Evolutionary conservation across 441 rosid species (phyloP).

Genomic region (Breynia disticha): DNA sequence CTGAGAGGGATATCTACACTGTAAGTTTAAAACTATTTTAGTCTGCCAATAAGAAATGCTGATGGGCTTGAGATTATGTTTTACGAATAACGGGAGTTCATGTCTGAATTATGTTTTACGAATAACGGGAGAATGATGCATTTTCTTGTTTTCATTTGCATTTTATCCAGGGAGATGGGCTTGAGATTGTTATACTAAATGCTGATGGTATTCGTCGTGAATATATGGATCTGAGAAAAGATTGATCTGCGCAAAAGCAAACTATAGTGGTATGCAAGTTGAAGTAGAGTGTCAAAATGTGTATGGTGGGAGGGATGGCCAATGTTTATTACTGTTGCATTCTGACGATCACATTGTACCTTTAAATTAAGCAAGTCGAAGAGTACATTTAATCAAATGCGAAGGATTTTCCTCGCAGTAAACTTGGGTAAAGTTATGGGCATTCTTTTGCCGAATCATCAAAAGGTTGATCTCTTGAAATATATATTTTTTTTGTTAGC

Average conservation of each 20-base stretch:
- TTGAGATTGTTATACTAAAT: slow-evolving; percentile 74
- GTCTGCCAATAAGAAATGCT: not conserved
- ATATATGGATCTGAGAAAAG: slow-evolving; percentile 75
- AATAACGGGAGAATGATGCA: no score
- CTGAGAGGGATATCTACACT: slow-evolving; percentile 95
- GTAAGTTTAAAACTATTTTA: slow-evolving; percentile 25
- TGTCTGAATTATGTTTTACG: no score
- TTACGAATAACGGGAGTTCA: not conserved
- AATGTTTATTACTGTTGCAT: not conserved
- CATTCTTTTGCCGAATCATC: no score
- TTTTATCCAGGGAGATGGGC: slow-evolving; percentile 65
- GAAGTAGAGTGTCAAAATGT: not conserved
- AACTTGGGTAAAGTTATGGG: no score
- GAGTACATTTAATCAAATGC: no score
- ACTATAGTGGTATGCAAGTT: not conserved
- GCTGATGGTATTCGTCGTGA: slow-evolving; percentile 62
- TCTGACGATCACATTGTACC: not conserved
- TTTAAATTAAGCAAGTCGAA: not conserved
- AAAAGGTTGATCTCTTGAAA: no score
- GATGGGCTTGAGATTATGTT: not conserved
- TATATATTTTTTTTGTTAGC: no score
- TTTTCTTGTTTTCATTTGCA: not conserved
- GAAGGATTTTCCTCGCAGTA: no score
- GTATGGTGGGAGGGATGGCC: not conserved
- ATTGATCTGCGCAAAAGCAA: slow-evolving; percentile 27